phyloP scores from a whole-genome alignment of 1,284 basidiomycete species.

The Fomitiporia mediterranea region DNA sequence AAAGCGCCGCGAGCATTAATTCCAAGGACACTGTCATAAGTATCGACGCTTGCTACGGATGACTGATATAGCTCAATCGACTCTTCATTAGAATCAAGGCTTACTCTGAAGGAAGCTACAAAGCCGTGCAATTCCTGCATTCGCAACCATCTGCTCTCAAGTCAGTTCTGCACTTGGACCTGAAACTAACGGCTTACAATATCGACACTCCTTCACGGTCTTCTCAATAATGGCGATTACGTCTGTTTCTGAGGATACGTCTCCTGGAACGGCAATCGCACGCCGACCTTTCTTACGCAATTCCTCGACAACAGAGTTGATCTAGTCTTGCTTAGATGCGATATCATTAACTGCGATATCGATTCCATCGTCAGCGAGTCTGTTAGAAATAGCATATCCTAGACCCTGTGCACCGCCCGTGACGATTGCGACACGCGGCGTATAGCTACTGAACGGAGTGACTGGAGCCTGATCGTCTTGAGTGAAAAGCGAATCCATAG shows the following conservation, averaged over 20 bases:
- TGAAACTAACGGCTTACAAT: slow-evolving; percentile 18
- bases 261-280: no score
- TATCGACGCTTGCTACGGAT: no score
- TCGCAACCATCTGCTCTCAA: slow-evolving; percentile 22
- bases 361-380: slow-evolving; percentile 22
- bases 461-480: no score
- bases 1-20: no score
- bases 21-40: no score
- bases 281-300: slow-evolving; percentile 5
- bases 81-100: no score
- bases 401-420: slow-evolving; percentile 24
- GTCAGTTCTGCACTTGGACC: background rate
- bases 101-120: no score
- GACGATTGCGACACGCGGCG: slow-evolving; percentile 14
- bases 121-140: slow-evolving; percentile 19
- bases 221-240: slow-evolving; percentile 21
- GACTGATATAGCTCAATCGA: no score
- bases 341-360: slow-evolving; percentile 22
- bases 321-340: background rate
- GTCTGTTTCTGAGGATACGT: slow-evolving; percentile 22
- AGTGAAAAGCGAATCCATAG: no score
- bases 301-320: slow-evolving; percentile 11
- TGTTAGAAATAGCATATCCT: slow-evolving; percentile 18
- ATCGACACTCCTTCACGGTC: slow-evolving; percentile 22
- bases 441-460: background rate